Percentiles rank a stretch among this genome's conserved stretches.
Conservation (phyloP, 768 basidiomycete species). For the Cytidiella melzeri region DNA sequence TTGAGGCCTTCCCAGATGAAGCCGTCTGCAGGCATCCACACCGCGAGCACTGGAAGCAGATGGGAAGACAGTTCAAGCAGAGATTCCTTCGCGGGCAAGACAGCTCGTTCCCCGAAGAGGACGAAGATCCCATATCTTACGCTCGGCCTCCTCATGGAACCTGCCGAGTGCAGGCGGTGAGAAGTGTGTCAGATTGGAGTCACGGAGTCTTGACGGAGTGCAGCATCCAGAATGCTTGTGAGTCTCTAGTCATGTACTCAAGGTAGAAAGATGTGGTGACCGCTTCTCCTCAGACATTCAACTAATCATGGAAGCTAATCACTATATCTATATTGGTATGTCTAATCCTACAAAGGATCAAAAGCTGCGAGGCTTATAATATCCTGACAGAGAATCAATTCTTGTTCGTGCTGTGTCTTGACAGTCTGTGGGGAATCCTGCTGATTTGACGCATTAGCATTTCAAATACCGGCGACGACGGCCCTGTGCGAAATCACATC, state of each 20-base stretch:
- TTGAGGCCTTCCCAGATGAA: constrained; percentile 56
- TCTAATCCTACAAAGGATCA: constrained; percentile 4
- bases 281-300: constrained; percentile 47
- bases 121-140: constrained; percentile 38
- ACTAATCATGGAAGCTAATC: constrained; percentile 76
- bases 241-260: constrained; percentile 24
- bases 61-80: constrained; percentile 58
- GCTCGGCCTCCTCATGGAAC: constrained; percentile 39
- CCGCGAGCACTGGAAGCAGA: constrained; percentile 48
- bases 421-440: background rate
- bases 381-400: constrained; percentile 65
- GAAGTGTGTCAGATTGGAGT: constrained; percentile 91
- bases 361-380: background rate
- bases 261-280: background rate
- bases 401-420: constrained; percentile 50
- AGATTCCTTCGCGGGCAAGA: constrained; percentile 44
- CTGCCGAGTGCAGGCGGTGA: constrained; percentile 73
- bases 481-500: constrained; percentile 74
- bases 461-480: constrained; percentile 58
- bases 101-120: constrained; percentile 23
- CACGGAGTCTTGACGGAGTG: constrained; percentile 86
- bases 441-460: constrained; percentile 43
- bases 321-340: constrained; percentile 90
- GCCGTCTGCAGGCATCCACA: constrained; percentile 70
- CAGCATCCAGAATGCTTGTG: constrained; percentile 92